These are phyloP conservation scores for Rhinocladiella similis DNA, from an alignment of 2,329 filamentous ascomycete species.

Conservation along the genomic window DNA sequence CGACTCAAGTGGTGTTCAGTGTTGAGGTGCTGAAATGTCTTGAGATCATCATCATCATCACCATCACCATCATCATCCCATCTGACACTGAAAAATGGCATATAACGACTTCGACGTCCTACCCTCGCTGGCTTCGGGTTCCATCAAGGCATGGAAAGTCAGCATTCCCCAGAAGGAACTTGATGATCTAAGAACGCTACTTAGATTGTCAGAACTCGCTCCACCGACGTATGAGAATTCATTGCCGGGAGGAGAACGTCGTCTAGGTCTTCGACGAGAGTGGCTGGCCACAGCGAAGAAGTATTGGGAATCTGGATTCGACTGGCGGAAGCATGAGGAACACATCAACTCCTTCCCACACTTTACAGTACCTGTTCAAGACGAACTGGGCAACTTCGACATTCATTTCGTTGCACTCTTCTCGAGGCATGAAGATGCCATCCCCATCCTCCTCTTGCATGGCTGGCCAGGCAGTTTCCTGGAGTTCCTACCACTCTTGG, in stretches of 20 bases:
- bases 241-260: constrained; percentile 33
- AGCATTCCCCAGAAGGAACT: constrained; percentile 46
- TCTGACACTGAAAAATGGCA: too few relatives aligned
- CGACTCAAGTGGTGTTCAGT: neutral
- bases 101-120: neutral
- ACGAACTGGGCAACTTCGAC: constrained; percentile 36
- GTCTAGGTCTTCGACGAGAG: constrained; percentile 9
- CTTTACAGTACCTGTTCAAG: constrained; percentile 46
- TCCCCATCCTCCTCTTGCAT: constrained; percentile 54
- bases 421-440: constrained; percentile 50
- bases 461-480: constrained; percentile 43
- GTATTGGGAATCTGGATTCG: constrained; percentile 13
- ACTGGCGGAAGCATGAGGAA: constrained; percentile 31
- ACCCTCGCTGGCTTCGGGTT: neutral
- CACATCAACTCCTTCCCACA: constrained; percentile 54
- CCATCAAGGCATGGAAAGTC: constrained; percentile 5
- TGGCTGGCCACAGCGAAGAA: constrained; percentile 17
- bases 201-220: constrained; percentile 50
- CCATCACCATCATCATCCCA: neutral
- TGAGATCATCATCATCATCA: neutral
- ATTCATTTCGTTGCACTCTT: constrained; percentile 59
- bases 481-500: constrained; percentile 57
- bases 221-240: constrained; percentile 31
- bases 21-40: neutral
- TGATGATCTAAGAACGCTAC: constrained; percentile 46